A percentile compares a stretch with the other conserved stretches of the same genome.
phyloP scores from a whole-genome alignment of 163 green algal species.

The Trebouxia gelatinosa region DNA sequence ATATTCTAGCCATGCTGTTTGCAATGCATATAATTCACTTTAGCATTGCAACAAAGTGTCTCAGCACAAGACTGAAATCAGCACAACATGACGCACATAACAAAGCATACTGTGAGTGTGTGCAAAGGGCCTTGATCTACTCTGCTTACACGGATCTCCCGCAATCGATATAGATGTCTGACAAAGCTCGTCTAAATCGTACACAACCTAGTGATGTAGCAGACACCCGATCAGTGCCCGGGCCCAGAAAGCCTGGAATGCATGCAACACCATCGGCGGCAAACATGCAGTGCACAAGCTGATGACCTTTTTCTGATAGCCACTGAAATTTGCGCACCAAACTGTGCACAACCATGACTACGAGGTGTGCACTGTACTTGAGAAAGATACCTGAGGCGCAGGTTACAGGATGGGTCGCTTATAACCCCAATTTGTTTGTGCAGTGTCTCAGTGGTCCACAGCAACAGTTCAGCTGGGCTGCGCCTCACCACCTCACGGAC shows the following conservation, averaged over 20 bases:
- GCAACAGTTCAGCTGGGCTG: not conserved
- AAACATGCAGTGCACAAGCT: not conserved
- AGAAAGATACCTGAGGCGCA: not conserved
- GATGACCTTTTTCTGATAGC: too few species aligned
- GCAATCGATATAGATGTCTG: too few species aligned
- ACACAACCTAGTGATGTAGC: too few species aligned
- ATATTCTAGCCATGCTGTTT: not conserved
- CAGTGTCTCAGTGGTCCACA: not conserved
- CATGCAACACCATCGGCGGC: not conserved
- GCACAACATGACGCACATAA: too few species aligned
- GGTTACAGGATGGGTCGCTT: not conserved
- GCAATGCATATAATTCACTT: not conserved
- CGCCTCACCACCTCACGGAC: too few species aligned
- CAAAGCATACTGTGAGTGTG: too few species aligned
- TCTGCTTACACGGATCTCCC: too few species aligned
- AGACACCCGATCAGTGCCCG: too few species aligned
- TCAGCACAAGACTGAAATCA: not conserved
- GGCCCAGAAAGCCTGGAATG: too few species aligned
- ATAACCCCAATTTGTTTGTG: not conserved
- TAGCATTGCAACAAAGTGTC: not conserved
- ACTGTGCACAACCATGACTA: not conserved
- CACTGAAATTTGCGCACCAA: not conserved
- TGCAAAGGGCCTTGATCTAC: too few species aligned
- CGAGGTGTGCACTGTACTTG: not conserved
- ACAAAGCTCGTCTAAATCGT: too few species aligned